Evolutionary conservation across 345 rosid genomes (phyloP).

Genomic region (Psidium guajava): DNA sequence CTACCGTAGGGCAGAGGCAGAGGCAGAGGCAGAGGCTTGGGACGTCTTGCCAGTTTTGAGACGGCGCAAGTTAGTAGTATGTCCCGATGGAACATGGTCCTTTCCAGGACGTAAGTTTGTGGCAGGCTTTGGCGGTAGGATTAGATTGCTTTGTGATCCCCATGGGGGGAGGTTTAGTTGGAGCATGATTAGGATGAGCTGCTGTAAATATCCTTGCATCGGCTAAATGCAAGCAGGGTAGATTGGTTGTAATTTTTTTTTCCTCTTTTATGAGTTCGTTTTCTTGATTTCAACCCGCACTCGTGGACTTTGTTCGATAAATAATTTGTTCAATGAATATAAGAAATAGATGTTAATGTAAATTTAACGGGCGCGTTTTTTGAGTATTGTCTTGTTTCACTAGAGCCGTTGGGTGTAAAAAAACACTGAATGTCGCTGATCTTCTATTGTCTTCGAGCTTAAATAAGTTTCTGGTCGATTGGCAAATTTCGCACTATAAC

Average conservation of each 20-base stretch:
- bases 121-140: slow-evolving; percentile 10
- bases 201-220: slow-evolving; percentile 37
- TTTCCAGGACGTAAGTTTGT: slow-evolving; percentile 7
- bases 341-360: slow-evolving; percentile 2
- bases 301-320: slow-evolving; percentile 35
- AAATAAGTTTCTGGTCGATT: background rate
- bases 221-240: slow-evolving; percentile 15
- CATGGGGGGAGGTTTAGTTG: background rate
- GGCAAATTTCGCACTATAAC: background rate
- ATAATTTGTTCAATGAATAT: slow-evolving; percentile 34
- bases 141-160: background rate
- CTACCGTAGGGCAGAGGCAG: slow-evolving; percentile 67
- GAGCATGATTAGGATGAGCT: background rate
- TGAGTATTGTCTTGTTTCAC: background rate
- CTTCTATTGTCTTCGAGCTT: background rate
- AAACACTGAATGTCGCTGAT: background rate
- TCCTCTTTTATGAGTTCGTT: background rate
- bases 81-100: background rate
- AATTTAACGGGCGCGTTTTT: background rate
- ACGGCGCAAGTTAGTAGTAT: slow-evolving; percentile 1
- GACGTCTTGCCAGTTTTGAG: slow-evolving; percentile 98
- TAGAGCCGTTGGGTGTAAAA: background rate
- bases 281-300: background rate
- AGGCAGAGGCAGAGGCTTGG: slow-evolving; percentile 68
- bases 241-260: background rate